phyloP scores from a whole-genome alignment of 2,329 filamentous ascomycete species.

The Fusarium pseudoanthophilum region DNA sequence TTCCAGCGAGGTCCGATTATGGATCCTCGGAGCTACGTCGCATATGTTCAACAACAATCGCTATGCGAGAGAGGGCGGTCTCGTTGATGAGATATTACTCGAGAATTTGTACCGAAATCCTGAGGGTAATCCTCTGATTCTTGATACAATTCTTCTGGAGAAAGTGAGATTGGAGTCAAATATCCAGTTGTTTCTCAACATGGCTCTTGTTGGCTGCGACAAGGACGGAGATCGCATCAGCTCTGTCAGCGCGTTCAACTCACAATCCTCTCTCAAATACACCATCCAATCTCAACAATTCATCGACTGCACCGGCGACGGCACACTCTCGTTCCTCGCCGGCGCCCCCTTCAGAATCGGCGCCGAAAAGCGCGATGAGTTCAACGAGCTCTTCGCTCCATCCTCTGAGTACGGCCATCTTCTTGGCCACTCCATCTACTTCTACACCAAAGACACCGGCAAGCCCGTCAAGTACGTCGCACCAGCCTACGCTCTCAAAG shows the following conservation, averaged over 20 bases:
- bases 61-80: slow-evolving; percentile 18
- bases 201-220: background rate
- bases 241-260: slow-evolving; percentile 9
- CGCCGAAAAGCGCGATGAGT: slow-evolving; percentile 15
- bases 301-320: slow-evolving; percentile 20
- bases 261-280: slow-evolving; percentile 1
- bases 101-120: slow-evolving; percentile 13
- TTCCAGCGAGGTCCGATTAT: slow-evolving; percentile 13
- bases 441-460: slow-evolving; percentile 17
- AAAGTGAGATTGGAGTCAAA: slow-evolving; percentile 7
- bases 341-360: slow-evolving; percentile 17
- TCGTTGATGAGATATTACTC: slow-evolving; percentile 18
- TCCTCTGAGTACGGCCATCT: slow-evolving; percentile 18
- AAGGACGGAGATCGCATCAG: background rate
- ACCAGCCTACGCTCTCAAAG: slow-evolving; percentile 11
- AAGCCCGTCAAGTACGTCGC: slow-evolving; percentile 15
- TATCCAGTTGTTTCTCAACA: slow-evolving; percentile 3
- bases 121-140: slow-evolving; percentile 13
- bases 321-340: slow-evolving; percentile 13
- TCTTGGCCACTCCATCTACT: slow-evolving; percentile 20
- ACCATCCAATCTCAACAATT: slow-evolving; percentile 10
- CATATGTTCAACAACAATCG: slow-evolving; percentile 23
- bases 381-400: slow-evolving; percentile 13
- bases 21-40: slow-evolving; percentile 20
- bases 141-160: slow-evolving; percentile 3